Percentiles rank a stretch among this genome's conserved stretches.
Evolutionary conservation across 768 basidiomycete genomes (phyloP).

Genomic region (Leccinum longicurvipes): DNA sequence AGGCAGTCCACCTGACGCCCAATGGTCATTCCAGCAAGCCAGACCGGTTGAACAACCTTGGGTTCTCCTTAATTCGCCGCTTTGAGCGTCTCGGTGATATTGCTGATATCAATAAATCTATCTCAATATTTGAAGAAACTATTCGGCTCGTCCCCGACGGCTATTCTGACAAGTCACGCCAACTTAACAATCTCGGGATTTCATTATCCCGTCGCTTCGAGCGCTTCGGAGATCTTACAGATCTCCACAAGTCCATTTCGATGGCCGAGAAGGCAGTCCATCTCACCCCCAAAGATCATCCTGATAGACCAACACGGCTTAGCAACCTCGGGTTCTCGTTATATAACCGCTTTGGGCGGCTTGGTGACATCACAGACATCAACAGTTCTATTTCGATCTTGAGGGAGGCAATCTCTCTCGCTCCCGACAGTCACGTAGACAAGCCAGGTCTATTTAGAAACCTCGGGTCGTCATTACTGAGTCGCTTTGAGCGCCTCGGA

Average conservation of each 20-base stretch:
- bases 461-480: neutral
- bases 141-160: neutral
- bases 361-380: neutral
- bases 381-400: neutral
- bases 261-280: neutral
- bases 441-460: neutral
- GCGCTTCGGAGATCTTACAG: neutral
- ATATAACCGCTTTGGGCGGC: neutral
- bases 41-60: neutral
- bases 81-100: neutral
- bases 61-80: neutral
- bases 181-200: neutral
- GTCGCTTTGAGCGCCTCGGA: neutral
- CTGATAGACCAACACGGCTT: neutral
- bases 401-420: neutral
- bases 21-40: neutral
- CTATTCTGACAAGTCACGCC: neutral
- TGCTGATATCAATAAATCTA: neutral
- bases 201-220: neutral
- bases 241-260: neutral
- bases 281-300: neutral
- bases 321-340: neutral
- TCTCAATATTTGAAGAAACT: neutral
- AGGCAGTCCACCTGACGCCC: neutral
- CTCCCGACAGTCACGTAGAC: neutral